These are phyloP conservation scores for Mycena sp. DNA, from an alignment of 1,284 basidiomycete genomes.

Conservation along the genomic window DNA sequence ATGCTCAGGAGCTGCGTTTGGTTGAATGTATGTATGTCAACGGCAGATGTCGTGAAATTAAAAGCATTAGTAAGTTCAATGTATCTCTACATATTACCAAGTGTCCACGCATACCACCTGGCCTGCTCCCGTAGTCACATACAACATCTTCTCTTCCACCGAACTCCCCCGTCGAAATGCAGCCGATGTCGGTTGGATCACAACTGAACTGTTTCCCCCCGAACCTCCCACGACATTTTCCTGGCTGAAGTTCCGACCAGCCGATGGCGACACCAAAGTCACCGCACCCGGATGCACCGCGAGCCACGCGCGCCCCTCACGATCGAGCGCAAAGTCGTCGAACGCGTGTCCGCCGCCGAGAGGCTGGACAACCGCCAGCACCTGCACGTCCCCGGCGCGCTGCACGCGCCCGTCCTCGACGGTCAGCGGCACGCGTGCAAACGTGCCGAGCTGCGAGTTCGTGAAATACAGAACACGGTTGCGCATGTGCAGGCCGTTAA, in stretches of 20 bases:
- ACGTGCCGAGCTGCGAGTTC: not conserved
- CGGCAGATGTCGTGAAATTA: too few relatives aligned
- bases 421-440: not conserved
- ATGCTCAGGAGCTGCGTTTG: slow-evolving; percentile 39
- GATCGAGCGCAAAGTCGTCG: slow-evolving; percentile 17
- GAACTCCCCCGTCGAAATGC: slow-evolving; percentile 5
- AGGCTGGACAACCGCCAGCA: not conserved
- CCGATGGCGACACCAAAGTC: not conserved
- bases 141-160: not conserved
- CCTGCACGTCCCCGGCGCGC: not conserved
- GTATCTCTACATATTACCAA: too few relatives aligned
- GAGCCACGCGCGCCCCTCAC: slow-evolving; percentile 5
- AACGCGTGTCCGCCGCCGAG: not conserved
- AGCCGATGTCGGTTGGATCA: slow-evolving; percentile 7
- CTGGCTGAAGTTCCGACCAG: not conserved
- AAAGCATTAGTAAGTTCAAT: too few relatives aligned
- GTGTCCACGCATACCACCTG: slow-evolving; percentile 14
- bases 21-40: too few relatives aligned
- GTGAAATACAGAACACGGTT: not conserved
- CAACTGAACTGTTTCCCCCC: not conserved
- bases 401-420: not conserved
- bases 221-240: not conserved
- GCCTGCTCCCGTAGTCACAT: not conserved
- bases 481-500: slow-evolving; percentile 13
- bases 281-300: slow-evolving; percentile 11